These are phyloP conservation scores for Rhodotorula graminis DNA, from an alignment of 768 basidiomycete species.

Conservation along the genomic window DNA sequence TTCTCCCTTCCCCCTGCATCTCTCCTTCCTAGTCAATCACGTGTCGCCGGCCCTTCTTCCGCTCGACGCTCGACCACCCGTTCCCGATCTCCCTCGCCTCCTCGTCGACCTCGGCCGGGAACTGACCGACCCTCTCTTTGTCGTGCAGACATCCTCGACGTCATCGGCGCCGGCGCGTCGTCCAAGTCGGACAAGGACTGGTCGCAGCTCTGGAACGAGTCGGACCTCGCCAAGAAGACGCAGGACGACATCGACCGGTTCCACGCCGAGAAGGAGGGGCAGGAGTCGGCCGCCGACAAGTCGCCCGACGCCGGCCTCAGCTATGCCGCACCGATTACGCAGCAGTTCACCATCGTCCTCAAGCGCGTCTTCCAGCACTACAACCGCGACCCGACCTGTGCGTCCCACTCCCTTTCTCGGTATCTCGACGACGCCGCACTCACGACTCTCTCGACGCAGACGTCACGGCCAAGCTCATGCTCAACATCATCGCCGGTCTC, in stretches of 20 bases:
- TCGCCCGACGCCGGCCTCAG: slow-evolving; percentile 31
- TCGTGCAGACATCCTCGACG: slow-evolving; percentile 60
- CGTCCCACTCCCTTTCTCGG: slow-evolving; percentile 44
- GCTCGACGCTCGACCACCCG: too few species aligned
- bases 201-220: slow-evolving; percentile 77
- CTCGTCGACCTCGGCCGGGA: too few species aligned
- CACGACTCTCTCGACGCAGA: background rate
- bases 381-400: slow-evolving; percentile 49
- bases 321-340: slow-evolving; percentile 31
- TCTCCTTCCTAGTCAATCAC: too few species aligned
- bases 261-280: slow-evolving; percentile 43
- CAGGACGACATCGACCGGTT: slow-evolving; percentile 57
- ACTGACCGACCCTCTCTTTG: slow-evolving; percentile 43
- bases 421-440: background rate
- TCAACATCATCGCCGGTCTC: slow-evolving; percentile 38
- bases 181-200: slow-evolving; percentile 67
- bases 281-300: slow-evolving; percentile 36
- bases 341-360: slow-evolving; percentile 33
- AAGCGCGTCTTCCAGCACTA: slow-evolving; percentile 48
- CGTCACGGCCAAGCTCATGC: slow-evolving; percentile 32
- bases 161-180: slow-evolving; percentile 59
- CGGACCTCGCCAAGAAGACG: slow-evolving; percentile 56
- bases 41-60: too few species aligned
- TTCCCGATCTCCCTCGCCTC: slow-evolving; percentile 58
- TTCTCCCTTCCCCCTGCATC: slow-evolving; percentile 50